These are phyloP conservation scores for Penicillium sp. DNA, from an alignment of 2,329 filamentous ascomycete species.

Conservation along the genomic window DNA sequence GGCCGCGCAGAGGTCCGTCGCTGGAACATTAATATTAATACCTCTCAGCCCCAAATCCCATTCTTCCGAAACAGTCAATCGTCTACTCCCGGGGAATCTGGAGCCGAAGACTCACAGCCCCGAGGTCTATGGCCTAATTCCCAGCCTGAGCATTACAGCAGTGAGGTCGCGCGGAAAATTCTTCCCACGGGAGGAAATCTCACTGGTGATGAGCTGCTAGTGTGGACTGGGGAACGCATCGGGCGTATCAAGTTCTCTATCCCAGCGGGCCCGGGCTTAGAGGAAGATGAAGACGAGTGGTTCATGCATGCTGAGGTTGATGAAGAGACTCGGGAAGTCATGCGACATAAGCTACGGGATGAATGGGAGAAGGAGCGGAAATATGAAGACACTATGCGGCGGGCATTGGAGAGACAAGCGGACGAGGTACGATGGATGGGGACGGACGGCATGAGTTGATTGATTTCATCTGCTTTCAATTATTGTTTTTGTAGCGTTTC, in stretches of 20 bases:
- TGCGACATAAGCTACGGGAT: constrained; percentile 32
- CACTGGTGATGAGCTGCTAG: constrained; percentile 65
- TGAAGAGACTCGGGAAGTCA: constrained; percentile 28
- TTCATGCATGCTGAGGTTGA: constrained; percentile 31
- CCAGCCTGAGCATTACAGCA: constrained; percentile 43
- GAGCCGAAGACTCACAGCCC: constrained; percentile 39
- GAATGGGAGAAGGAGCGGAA: constrained; percentile 44
- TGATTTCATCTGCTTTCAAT: not conserved
- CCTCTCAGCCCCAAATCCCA: constrained; percentile 26
- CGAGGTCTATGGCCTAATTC: constrained; percentile 57
- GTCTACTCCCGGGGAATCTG: constrained; percentile 13
- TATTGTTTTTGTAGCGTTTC: not conserved
- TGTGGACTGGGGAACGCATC: constrained; percentile 86
- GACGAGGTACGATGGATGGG: constrained; percentile 75
- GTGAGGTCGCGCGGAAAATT: constrained; percentile 78
- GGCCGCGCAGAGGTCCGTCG: constrained; percentile 58
- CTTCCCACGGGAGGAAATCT: constrained; percentile 57
- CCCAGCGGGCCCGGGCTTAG: constrained; percentile 31
- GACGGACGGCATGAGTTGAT: constrained; percentile 37
- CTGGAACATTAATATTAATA: constrained; percentile 63
- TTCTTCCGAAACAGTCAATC: constrained; percentile 12
- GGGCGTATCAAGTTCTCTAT: constrained; percentile 68
- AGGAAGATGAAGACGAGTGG: constrained; percentile 38
- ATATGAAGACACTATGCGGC: constrained; percentile 71
- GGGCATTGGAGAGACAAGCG: constrained; percentile 72